A percentile compares a stretch with the other conserved stretches of the same genome.
These are phyloP conservation scores for Sarocladium strictum DNA, from an alignment of 2,329 filamentous ascomycete genomes.

Conservation along the genomic window DNA sequence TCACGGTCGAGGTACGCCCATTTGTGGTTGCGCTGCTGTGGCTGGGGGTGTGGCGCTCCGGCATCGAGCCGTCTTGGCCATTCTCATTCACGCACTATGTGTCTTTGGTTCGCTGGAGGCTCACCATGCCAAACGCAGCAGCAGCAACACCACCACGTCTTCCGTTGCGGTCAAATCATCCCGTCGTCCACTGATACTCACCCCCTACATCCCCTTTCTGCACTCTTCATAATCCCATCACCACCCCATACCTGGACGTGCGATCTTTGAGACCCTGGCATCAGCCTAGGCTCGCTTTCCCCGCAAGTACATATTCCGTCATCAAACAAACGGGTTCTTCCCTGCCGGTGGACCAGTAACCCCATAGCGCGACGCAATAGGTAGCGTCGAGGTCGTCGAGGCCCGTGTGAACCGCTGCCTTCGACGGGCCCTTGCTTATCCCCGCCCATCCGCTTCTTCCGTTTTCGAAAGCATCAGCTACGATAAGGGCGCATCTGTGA, in stretches of 20 bases:
- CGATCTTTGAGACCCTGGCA: too few species aligned
- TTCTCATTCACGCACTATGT: too few species aligned
- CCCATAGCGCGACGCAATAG: slow-evolving; percentile 1
- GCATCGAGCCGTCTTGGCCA: slow-evolving; percentile 1
- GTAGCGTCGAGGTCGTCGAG: not conserved
- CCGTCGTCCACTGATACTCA: not conserved
- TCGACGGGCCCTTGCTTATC: not conserved
- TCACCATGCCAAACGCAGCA: not conserved
- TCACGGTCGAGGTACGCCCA: too few species aligned
- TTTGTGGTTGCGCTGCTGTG: too few species aligned
- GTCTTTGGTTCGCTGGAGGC: too few species aligned
- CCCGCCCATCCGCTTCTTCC: not conserved
- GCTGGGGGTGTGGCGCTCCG: slow-evolving; percentile 3
- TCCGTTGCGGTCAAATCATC: too few species aligned
- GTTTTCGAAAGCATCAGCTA: slow-evolving; percentile 8
- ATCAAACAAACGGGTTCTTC: not conserved
- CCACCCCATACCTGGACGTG: too few species aligned
- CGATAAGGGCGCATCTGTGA: slow-evolving; percentile 9
- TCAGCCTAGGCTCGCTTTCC: too few species aligned
- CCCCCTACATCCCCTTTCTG: too few species aligned
- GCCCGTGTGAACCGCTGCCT: not conserved
- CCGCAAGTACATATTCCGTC: too few species aligned
- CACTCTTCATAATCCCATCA: too few species aligned
- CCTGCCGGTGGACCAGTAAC: not conserved
- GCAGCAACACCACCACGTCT: too few species aligned